Conservation (phyloP, 257 asterid genomes). For the Gardenia jasminoides region DNA sequence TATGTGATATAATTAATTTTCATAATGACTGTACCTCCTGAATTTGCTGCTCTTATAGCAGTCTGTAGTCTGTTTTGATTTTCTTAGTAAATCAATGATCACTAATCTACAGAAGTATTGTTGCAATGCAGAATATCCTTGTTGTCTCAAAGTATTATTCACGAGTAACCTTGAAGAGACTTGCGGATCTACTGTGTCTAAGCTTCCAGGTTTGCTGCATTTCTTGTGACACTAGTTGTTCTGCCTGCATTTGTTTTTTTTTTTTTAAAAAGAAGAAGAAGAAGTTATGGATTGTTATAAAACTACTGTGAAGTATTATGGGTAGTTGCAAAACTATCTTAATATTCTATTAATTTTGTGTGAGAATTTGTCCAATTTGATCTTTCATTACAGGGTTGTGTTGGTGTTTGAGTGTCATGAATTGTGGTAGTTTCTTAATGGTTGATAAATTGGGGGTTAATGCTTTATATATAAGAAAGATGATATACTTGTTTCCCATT, state of each 20-base stretch:
- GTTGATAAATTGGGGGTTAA: too few relatives aligned
- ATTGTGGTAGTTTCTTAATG: too few relatives aligned
- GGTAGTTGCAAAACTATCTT: too few relatives aligned
- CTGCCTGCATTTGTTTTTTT: too few relatives aligned
- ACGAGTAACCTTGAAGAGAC: conserved; percentile 82
- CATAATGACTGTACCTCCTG: background rate
- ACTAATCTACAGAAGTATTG: background rate
- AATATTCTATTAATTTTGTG: too few relatives aligned
- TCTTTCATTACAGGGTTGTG: too few relatives aligned
- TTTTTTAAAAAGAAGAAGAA: too few relatives aligned
- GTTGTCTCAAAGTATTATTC: conserved; percentile 94
- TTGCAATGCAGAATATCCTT: conserved; percentile 78
- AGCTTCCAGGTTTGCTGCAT: conserved; percentile 52
- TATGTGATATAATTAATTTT: background rate
- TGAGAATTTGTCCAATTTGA: too few relatives aligned
- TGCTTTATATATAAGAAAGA: background rate
- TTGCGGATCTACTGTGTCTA: conserved; percentile 85
- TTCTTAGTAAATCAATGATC: background rate
- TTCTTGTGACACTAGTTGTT: background rate
- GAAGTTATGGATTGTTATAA: too few relatives aligned
- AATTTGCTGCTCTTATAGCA: background rate
- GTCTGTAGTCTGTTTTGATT: background rate
- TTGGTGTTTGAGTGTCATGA: too few relatives aligned
- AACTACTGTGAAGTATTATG: too few relatives aligned
- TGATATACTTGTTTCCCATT: background rate